Evolutionary conservation across 495 filamentous ascomycete genomes (phyloP), one percentile per base, ranked within the genome.

Genomic region (Talaromyces proteolyticus): DNA sequence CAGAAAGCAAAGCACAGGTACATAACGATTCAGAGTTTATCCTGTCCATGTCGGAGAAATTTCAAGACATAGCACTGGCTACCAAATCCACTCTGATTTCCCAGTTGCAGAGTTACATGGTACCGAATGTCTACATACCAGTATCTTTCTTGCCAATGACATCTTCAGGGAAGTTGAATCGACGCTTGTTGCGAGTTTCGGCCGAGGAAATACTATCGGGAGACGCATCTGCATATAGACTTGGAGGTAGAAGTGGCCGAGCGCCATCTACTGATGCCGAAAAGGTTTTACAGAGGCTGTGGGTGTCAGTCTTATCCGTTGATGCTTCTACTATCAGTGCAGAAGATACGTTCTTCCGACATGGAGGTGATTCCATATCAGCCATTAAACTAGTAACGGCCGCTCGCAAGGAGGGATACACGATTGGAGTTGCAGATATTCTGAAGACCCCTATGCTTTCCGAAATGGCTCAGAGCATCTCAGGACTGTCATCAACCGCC

Each of bases 121-220:
- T 85, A 8, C 83, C 83, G 11, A 70, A 73, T 19, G 67, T 73
- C 2, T 85, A 79, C 21, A 73, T 87, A 36, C 79, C 80, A 2
- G 61, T 84, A 3, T 60, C 64, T 11, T 57, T 67, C 17, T 67
- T 84, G 52, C 83, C 82, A 0, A 57, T 80, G 2, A 64, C 74
- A 6, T 56, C 69, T 0, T 74, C 73, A 14, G 76, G 78, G 6
- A 85, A 84, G 58, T 70, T 75, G 10, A 63, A 63, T 59, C 64
- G 40, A 19, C 59, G 55, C 58, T 19, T 44, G 6, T 39, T 51
- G 19, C 49, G 49, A 21, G 24, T 26, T 42, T 51, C 50, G 12
- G 53, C 18, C 41, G 57, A 58, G 53, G 52, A 47, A 16, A 40
- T 44, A 51, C 50, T 42, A 1, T 36, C 52, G 16, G 45, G 38